phyloP scores from a whole-genome alignment of 768 basidiomycete species.

The Daedaleopsis nitida region DNA sequence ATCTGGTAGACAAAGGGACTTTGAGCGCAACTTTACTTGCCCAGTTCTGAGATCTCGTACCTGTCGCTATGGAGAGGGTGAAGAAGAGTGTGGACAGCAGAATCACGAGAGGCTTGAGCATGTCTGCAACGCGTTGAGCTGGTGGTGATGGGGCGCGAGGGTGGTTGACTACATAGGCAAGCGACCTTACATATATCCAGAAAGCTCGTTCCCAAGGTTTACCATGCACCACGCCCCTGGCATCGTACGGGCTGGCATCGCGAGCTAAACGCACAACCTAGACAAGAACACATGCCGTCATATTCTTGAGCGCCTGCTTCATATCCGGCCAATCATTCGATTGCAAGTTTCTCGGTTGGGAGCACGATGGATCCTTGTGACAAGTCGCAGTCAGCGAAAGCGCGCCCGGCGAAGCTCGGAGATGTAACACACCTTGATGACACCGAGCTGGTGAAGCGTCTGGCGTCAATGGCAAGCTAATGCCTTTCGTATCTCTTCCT shows the following conservation, averaged over 20 bases:
- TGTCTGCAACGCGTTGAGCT: background rate
- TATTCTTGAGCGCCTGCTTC: background rate
- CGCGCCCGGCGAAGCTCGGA: too few species aligned
- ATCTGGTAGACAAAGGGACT: background rate
- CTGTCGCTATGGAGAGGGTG: background rate
- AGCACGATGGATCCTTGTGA: background rate
- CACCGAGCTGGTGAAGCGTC: constrained; percentile 95
- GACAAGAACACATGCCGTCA: background rate
- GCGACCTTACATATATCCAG: too few species aligned
- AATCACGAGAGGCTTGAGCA: background rate
- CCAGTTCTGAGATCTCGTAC: background rate
- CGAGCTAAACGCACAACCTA: background rate
- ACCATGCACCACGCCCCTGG: background rate
- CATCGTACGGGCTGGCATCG: background rate
- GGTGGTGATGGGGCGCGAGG: background rate
- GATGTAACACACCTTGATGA: constrained; percentile 72
- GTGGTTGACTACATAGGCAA: background rate
- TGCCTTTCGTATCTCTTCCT: constrained; percentile 75
- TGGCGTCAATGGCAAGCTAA: constrained; percentile 77
- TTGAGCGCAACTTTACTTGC: too few species aligned
- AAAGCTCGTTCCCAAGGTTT: background rate
- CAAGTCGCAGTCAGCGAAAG: background rate
- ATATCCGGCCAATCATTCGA: background rate
- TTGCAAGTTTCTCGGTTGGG: background rate
- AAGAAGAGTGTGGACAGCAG: background rate